Base-by-base conservation (phyloP, 1,284 basidiomycete genomes). In the Neotropicomus parvogracilis region DNA sequence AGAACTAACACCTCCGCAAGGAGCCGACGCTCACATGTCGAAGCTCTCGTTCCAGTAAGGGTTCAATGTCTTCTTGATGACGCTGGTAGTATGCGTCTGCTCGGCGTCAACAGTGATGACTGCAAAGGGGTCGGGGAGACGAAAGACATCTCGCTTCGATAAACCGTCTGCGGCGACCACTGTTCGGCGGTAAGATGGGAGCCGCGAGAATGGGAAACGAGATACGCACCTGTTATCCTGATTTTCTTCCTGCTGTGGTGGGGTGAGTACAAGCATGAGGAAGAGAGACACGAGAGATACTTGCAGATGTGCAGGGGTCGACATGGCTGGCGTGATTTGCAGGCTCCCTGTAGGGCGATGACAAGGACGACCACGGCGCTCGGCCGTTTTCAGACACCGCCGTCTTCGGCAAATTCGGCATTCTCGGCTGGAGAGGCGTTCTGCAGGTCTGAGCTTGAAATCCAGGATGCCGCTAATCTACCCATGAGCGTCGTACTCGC, bases 31-130 rank as follows among this genome's bases (percentile, higher is more conserved):
- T 53, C 54, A 89, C 89, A 93, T 85, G 62, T 93, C 91, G 67
- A 94, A 94, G 61, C 85, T 88, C 71, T 94, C 91, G 65, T 93
- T 94, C 91, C 91, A 94, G 67, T 94, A 94, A 2, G 91, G 91
- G 71, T 93, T 94, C 40, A 94, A 69, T 1, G 91, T 92, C 71
- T 85, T 87, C 72, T 90, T 93, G 66, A 94, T 92, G 36, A 90
- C 90, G 47, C 83, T 88, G 6, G 93, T 95, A 0, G 93, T 94
- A 60, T 92, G 88, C 1, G 92, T 95, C 70, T 95, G 91, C 67
- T 95, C 91, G 27, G 90, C 91, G 60, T 97, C 93, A 33, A 95
- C 92, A 19, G 91, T 95, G 63, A 95, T 87, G 59, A 97, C 91
- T 11, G 93, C 92, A 64, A 97, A 97, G 14, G 94, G 93, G 65